A percentile compares a stretch with the other conserved stretches of the same genome.
phyloP scores from a whole-genome alignment of 805 yeast species.

The Candida takata region DNA sequence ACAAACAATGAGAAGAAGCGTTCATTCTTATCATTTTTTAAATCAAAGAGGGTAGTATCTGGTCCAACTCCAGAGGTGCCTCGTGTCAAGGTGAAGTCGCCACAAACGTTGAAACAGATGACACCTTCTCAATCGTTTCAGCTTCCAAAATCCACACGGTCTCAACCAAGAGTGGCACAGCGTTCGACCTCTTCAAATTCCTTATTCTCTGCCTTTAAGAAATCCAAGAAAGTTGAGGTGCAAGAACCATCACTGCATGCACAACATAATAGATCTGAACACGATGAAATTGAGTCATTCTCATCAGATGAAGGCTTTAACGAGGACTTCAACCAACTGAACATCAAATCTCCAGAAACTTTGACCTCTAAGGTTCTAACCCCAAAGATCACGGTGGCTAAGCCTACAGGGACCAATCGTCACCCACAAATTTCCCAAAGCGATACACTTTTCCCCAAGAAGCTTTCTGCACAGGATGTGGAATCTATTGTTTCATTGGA shows the following conservation, averaged over 20 bases:
- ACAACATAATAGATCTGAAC: constrained; percentile 1
- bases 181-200: constrained; percentile 22
- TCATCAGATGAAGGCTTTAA: constrained; percentile 16
- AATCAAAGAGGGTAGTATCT: constrained; percentile 17
- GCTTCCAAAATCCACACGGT: constrained; percentile 1
- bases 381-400: neutral
- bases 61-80: too few species aligned
- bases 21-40: constrained; percentile 19
- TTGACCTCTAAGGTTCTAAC: neutral
- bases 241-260: neutral
- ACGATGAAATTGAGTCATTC: constrained; percentile 7
- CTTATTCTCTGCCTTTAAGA: constrained; percentile 22
- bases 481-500: constrained; percentile 66
- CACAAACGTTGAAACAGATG: neutral
- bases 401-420: constrained; percentile 2
- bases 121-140: constrained; percentile 16
- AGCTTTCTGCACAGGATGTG: constrained; percentile 58
- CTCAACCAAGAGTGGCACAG: constrained; percentile 12
- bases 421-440: constrained; percentile 29
- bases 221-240: constrained; percentile 7
- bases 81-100: too few species aligned
- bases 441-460: constrained; percentile 66
- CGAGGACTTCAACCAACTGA: constrained; percentile 21
- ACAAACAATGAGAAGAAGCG: constrained; percentile 14
- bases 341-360: neutral